These are phyloP conservation scores for Hibiscus syriacus DNA, from an alignment of 345 rosid species.

Conservation along the genomic window DNA sequence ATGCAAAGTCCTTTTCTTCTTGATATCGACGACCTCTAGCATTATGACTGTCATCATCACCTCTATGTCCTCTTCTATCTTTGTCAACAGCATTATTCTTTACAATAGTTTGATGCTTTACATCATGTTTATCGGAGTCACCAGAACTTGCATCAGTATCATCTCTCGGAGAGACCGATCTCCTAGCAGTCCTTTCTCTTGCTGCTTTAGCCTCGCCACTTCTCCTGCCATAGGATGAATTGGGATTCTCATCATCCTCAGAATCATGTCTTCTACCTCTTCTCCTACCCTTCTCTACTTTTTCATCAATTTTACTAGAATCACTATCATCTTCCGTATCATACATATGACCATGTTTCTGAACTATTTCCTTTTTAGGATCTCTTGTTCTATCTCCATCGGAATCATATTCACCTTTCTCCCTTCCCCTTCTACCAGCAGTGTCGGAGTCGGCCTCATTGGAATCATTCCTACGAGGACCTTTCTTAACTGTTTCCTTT, in stretches of 20 bases:
- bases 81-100: constrained; percentile 1
- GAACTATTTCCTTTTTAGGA: constrained; percentile 4
- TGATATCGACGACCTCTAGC: not conserved
- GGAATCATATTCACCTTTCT: constrained; percentile 9
- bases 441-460: constrained; percentile 37
- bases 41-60: not conserved
- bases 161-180: constrained; percentile 5
- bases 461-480: constrained; percentile 17
- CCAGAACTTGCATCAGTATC: constrained; percentile 8
- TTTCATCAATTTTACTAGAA: constrained; percentile 12
- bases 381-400: constrained; percentile 1
- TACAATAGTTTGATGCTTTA: constrained; percentile 13
- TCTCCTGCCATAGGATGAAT: constrained; percentile 11
- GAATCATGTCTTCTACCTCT: constrained; percentile 23
- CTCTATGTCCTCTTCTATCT: constrained; percentile 7
- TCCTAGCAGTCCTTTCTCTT: constrained; percentile 9
- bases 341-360: constrained; percentile 4
- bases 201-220: not conserved
- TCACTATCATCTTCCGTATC: constrained; percentile 9
- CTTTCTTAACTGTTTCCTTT: constrained; percentile 6
- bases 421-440: constrained; percentile 16
- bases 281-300: constrained; percentile 1
- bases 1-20: constrained; percentile 16
- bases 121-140: constrained; percentile 15
- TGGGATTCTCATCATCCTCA: constrained; percentile 28